Percentiles rank a stretch among this genome's conserved stretches.
These are phyloP conservation scores for Phylloporus rhodoxanthus DNA, from an alignment of 768 basidiomycete genomes.

Conservation along the genomic window DNA sequence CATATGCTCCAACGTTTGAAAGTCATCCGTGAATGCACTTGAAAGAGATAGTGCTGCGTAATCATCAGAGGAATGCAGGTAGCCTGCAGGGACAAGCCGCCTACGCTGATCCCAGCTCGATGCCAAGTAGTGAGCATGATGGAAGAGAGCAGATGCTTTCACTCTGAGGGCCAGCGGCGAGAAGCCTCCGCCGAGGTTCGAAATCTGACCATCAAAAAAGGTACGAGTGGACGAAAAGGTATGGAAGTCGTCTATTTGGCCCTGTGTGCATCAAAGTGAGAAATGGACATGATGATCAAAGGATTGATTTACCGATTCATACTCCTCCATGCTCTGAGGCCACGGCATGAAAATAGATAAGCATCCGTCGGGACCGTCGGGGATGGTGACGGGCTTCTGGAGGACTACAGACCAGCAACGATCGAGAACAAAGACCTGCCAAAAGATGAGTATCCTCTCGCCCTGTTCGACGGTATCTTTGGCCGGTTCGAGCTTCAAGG, in stretches of 20 bases:
- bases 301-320: slow-evolving; percentile 52
- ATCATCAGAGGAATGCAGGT: slow-evolving; percentile 19
- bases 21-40: slow-evolving; percentile 48
- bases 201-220: slow-evolving; percentile 57
- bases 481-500: slow-evolving; percentile 50
- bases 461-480: slow-evolving; percentile 58
- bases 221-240: slow-evolving; percentile 55
- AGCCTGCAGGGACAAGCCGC: slow-evolving; percentile 20
- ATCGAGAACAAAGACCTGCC: slow-evolving; percentile 79
- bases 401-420: slow-evolving; percentile 75
- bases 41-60: slow-evolving; percentile 40
- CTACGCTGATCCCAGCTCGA: slow-evolving; percentile 57
- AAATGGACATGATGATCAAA: slow-evolving; percentile 2
- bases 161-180: slow-evolving; percentile 60
- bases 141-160: slow-evolving; percentile 72
- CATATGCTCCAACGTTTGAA: slow-evolving; percentile 56
- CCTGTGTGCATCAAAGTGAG: slow-evolving; percentile 38
- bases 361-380: slow-evolving; percentile 53
- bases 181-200: slow-evolving; percentile 46
- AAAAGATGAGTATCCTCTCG: slow-evolving; percentile 71
- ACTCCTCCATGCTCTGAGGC: slow-evolving; percentile 69
- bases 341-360: slow-evolving; percentile 67
- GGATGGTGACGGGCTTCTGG: slow-evolving; percentile 59
- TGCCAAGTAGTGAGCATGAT: slow-evolving; percentile 58
- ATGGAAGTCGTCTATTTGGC: slow-evolving; percentile 46